Conservation (phyloP, 176 grass and related monocot genomes). For the Cenchrus purpureus region DNA sequence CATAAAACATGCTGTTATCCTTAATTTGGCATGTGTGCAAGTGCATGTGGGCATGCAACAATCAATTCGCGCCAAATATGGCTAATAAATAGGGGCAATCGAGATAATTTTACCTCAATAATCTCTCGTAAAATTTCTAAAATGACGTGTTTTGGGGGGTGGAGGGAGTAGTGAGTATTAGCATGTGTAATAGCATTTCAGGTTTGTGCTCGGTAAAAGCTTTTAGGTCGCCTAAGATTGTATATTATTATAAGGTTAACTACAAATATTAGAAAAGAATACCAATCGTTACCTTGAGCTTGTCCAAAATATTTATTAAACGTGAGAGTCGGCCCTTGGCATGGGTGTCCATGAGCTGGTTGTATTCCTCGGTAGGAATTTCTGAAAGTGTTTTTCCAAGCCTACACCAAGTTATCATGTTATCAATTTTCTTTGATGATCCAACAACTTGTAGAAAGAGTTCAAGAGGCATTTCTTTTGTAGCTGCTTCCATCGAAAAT, state of each 20-base stretch:
- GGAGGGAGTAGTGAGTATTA: not conserved
- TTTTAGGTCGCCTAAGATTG: conserved; percentile 10
- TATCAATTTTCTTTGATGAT: conserved; percentile 87
- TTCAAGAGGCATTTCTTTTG: conserved; percentile 87
- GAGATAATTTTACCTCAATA: too few relatives aligned
- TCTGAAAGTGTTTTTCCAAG: conserved; percentile 80
- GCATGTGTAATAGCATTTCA: conserved; percentile 14
- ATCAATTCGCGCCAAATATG: too few relatives aligned
- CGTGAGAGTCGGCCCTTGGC: conserved; percentile 75
- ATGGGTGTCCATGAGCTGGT: conserved; percentile 66
- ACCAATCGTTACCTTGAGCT: conserved; percentile 71
- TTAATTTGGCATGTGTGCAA: too few relatives aligned
- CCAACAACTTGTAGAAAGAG: conserved; percentile 96
- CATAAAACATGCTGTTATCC: too few relatives aligned
- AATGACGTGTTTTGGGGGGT: too few relatives aligned
- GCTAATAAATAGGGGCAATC: too few relatives aligned
- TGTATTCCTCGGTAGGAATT: conserved; percentile 73
- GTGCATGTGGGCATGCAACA: too few relatives aligned
- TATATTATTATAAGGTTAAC: conserved; percentile 8
- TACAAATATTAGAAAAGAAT: conserved; percentile 11
- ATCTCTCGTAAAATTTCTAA: too few relatives aligned
- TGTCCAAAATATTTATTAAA: conserved; percentile 81
- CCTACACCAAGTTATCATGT: conserved; percentile 72
- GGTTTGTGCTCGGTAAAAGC: not conserved
- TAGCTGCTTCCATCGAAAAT: conserved; percentile 79